phyloP scores from a whole-genome alignment of 106 monocot species.

The Dioscorea alata region DNA sequence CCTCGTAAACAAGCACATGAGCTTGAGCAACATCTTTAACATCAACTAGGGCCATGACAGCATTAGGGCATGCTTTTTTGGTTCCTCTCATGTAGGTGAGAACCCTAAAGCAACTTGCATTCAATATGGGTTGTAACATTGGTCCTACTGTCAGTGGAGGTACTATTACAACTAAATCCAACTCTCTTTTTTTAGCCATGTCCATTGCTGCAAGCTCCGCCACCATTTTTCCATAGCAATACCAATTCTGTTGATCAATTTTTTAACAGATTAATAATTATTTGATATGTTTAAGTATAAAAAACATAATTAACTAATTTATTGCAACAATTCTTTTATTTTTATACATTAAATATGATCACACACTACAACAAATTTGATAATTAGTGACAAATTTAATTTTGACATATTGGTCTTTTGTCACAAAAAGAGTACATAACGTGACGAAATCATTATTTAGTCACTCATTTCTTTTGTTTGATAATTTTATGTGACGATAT shows the following conservation, averaged over 20 bases:
- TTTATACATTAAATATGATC: too few relatives aligned
- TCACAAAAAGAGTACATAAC: too few relatives aligned
- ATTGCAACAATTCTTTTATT: too few relatives aligned
- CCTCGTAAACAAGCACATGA: constrained; percentile 40
- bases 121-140: constrained; percentile 27
- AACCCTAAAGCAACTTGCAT: constrained; percentile 21
- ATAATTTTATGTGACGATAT: too few relatives aligned
- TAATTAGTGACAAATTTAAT: too few relatives aligned
- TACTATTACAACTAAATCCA: constrained; percentile 31
- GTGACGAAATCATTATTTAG: too few relatives aligned
- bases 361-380: too few relatives aligned
- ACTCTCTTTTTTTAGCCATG: constrained; percentile 12
- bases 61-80: constrained; percentile 27
- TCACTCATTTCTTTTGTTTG: too few relatives aligned
- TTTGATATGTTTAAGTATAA: too few relatives aligned
- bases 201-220: constrained; percentile 31
- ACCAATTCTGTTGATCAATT: constrained; percentile 22
- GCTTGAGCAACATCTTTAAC: constrained; percentile 49
- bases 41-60: constrained; percentile 40
- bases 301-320: too few relatives aligned
- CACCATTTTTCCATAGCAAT: constrained; percentile 38
- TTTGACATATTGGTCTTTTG: too few relatives aligned
- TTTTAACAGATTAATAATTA: not conserved
- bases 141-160: constrained; percentile 37
- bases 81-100: constrained; percentile 34